phyloP scores from a whole-genome alignment of 169 alveolate species.

The Plasmodium blacklocki region DNA sequence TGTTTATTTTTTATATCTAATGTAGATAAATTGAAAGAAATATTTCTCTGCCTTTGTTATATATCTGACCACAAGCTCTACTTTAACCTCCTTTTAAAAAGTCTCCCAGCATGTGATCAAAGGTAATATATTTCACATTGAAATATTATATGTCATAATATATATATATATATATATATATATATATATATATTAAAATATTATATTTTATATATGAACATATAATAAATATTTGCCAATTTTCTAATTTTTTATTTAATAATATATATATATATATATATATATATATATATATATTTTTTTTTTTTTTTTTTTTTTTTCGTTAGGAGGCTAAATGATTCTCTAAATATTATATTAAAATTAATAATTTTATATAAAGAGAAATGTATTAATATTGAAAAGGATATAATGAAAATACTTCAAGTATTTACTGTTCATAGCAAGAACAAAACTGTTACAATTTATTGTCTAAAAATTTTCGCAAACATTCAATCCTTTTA shows the following conservation, averaged over 20 bases:
- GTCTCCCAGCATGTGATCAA: slow-evolving; percentile 29
- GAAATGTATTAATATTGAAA: slow-evolving; percentile 63
- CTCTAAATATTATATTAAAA: slow-evolving; percentile 52
- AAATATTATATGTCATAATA: background rate
- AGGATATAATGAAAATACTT: slow-evolving; percentile 54
- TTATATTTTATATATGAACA: slow-evolving; percentile 10
- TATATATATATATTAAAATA: background rate
- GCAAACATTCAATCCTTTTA: slow-evolving; percentile 63
- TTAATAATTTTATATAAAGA: slow-evolving; percentile 51
- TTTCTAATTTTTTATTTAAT: too few relatives aligned
- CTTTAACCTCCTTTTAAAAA: slow-evolving; percentile 40
- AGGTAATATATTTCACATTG: slow-evolving; percentile 8
- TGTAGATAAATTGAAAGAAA: slow-evolving; percentile 49
- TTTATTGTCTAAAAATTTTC: slow-evolving; percentile 63
- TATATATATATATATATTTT: background rate
- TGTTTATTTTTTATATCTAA: background rate
- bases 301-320: background rate
- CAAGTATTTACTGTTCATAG: slow-evolving; percentile 68
- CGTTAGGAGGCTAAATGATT: slow-evolving; percentile 36
- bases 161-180: background rate
- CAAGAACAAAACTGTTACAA: slow-evolving; percentile 55
- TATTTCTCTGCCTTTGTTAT: slow-evolving; percentile 55
- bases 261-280: background rate
- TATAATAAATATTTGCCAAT: background rate
- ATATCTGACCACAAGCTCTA: slow-evolving; percentile 45